Conservation (phyloP, 306 rosid species). For the Spatholobus suberectus region DNA sequence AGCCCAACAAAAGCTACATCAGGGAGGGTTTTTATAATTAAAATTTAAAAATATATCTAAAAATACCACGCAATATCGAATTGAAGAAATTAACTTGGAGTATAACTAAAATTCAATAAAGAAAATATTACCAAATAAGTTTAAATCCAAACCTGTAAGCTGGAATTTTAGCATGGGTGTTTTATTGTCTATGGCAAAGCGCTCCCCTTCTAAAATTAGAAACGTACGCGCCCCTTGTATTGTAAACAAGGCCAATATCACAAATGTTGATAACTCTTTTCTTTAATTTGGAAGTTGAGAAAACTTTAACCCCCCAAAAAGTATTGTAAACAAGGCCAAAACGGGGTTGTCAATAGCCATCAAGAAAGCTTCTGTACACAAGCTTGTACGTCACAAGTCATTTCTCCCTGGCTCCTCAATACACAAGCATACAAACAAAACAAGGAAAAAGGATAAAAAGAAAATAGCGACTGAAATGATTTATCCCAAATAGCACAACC, state of each 20-base stretch:
- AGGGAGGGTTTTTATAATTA: too few species aligned
- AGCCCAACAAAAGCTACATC: too few species aligned
- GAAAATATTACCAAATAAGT: too few species aligned
- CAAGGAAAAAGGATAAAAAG: neutral
- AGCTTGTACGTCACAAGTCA: constrained; percentile 44
- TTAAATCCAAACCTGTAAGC: too few species aligned
- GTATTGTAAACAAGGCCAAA: constrained; percentile 48
- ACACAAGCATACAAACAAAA: constrained; percentile 35
- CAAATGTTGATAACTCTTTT: neutral
- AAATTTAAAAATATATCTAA: too few species aligned
- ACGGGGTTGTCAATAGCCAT: constrained; percentile 54
- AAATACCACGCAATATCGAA: too few species aligned
- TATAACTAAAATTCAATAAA: too few species aligned
- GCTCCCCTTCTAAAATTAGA: neutral
- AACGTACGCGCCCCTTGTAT: neutral
- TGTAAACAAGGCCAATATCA: neutral
- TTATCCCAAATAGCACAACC: neutral
- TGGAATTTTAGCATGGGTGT: too few species aligned
- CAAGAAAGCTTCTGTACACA: constrained; percentile 36
- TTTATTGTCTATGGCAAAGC: neutral
- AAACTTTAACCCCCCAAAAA: neutral
- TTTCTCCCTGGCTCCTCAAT: constrained; percentile 34
- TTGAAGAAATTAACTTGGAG: too few species aligned
- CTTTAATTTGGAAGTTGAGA: neutral
- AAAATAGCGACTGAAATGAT: neutral